phyloP scores from a whole-genome alignment of 352 stramenopile species.

The Phytopythium mirpurense region DNA sequence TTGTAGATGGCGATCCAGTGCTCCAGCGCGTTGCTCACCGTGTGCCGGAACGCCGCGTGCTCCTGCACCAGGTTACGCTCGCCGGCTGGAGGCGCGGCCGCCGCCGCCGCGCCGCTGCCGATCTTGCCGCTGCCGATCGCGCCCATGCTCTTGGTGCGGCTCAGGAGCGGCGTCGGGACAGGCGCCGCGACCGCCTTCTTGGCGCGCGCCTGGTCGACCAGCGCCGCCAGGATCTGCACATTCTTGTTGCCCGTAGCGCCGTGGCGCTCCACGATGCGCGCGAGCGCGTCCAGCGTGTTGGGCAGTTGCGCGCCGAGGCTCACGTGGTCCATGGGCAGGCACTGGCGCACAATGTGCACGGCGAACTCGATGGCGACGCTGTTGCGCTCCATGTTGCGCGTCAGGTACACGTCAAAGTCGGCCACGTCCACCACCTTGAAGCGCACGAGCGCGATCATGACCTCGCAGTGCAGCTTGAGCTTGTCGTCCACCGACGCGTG shows the following conservation, averaged over 20 bases:
- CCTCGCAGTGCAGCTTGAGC: slow-evolving; percentile 94
- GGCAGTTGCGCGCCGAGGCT: slow-evolving; percentile 86
- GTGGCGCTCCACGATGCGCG: slow-evolving; percentile 80
- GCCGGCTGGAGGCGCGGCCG: not conserved
- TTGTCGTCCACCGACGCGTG: slow-evolving; percentile 93
- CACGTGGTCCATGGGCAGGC: slow-evolving; percentile 92
- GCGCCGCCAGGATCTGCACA: slow-evolving; percentile 72
- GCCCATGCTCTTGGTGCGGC: slow-evolving; percentile 40
- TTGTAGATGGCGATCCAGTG: slow-evolving; percentile 98
- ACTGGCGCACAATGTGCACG: slow-evolving; percentile 92
- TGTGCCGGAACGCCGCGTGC: slow-evolving; percentile 80
- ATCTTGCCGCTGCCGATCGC: slow-evolving; percentile 48
- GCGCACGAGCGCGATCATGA: slow-evolving; percentile 93
- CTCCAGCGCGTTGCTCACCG: slow-evolving; percentile 92
- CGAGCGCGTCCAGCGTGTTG: slow-evolving; percentile 91
- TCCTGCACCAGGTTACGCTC: slow-evolving; percentile 59
- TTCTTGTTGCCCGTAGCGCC: slow-evolving; percentile 76
- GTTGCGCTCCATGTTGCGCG: slow-evolving; percentile 94
- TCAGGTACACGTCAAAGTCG: slow-evolving; percentile 95
- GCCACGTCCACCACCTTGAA: slow-evolving; percentile 91
- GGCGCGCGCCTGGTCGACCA: slow-evolving; percentile 74
- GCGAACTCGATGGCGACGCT: slow-evolving; percentile 96
- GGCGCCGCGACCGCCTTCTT: slow-evolving; percentile 33
- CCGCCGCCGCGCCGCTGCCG: slow-evolving; percentile 3
- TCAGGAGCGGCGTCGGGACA: slow-evolving; percentile 11